These are phyloP conservation scores for Agapanthus africanus DNA, from an alignment of 106 monocot genomes.

Conservation along the genomic window DNA sequence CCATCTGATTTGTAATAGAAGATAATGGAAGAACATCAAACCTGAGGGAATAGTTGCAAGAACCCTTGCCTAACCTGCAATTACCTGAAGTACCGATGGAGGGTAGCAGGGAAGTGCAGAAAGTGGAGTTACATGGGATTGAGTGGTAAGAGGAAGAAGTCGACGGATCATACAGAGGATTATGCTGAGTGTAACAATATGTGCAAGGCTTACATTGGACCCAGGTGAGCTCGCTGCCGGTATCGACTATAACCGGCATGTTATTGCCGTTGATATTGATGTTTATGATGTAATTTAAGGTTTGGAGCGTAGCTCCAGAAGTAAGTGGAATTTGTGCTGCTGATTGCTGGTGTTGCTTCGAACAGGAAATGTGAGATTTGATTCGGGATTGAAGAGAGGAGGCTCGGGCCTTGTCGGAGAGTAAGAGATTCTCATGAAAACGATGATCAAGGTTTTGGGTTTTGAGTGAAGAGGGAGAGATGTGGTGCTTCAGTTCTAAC, in stretches of 20 bases:
- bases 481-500: slow-evolving; percentile 6
- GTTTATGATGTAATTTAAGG: slow-evolving; percentile 70
- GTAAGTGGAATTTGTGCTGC: slow-evolving; percentile 41
- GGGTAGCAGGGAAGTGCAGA: slow-evolving; percentile 44
- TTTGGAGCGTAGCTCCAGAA: slow-evolving; percentile 60
- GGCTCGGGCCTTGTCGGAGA: slow-evolving; percentile 42
- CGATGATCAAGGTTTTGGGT: slow-evolving; percentile 9
- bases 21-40: too few relatives aligned
- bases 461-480: neutral
- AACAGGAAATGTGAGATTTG: neutral
- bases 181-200: slow-evolving; percentile 77
- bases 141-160: slow-evolving; percentile 42
- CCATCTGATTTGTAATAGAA: too few relatives aligned
- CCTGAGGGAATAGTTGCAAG: slow-evolving; percentile 76
- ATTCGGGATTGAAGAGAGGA: slow-evolving; percentile 33
- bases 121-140: slow-evolving; percentile 36
- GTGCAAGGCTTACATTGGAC: slow-evolving; percentile 74
- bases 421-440: slow-evolving; percentile 15
- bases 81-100: slow-evolving; percentile 28
- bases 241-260: slow-evolving; percentile 75
- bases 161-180: slow-evolving; percentile 58
- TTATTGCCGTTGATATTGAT: slow-evolving; percentile 35
- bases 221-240: slow-evolving; percentile 89
- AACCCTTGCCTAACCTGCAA: slow-evolving; percentile 31
- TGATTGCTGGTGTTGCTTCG: neutral